Conservation (phyloP, 768 basidiomycete genomes). For the Saitozyma sp. region DNA sequence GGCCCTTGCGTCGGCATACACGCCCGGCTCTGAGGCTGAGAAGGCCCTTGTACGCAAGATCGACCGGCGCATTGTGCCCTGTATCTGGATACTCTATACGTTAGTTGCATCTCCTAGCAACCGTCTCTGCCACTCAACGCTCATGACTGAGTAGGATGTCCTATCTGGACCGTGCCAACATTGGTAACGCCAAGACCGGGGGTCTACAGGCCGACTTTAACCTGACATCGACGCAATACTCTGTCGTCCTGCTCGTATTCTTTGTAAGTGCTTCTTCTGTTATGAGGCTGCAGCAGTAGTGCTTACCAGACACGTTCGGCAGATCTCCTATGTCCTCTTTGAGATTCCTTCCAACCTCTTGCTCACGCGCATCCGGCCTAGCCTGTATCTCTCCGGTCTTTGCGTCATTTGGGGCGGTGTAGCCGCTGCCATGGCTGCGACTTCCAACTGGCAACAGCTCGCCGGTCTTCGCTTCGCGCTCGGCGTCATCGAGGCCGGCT, state of each 20-base stretch:
- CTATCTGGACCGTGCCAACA: conserved; percentile 32
- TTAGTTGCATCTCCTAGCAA: not conserved
- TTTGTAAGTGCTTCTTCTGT: conserved; percentile 12
- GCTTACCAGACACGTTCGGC: not conserved
- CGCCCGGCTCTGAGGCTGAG: conserved; percentile 19
- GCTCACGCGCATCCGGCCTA: conserved; percentile 22
- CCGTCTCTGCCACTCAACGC: conserved; percentile 11
- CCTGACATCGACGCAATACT: conserved; percentile 34
- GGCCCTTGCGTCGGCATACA: conserved; percentile 14
- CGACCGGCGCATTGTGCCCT: conserved; percentile 17
- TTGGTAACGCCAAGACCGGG: conserved; percentile 29
- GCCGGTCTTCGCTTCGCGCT: conserved; percentile 21
- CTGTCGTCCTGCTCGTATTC: conserved; percentile 28
- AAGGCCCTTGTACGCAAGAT: conserved; percentile 16
- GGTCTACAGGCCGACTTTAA: conserved; percentile 31
- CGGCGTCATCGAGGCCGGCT: conserved; percentile 32
- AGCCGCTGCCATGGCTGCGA: conserved; percentile 25
- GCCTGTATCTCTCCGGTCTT: conserved; percentile 22
- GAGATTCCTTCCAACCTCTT: conserved; percentile 29
- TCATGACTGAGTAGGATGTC: not conserved
- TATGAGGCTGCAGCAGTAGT: not conserved
- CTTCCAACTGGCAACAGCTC: conserved; percentile 14
- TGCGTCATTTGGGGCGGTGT: conserved; percentile 29
- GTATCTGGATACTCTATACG: not conserved
- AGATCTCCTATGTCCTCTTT: conserved; percentile 5